Base-by-base conservation (phyloP, 2,329 filamentous ascomycete species). In the Cadophora malorum region DNA sequence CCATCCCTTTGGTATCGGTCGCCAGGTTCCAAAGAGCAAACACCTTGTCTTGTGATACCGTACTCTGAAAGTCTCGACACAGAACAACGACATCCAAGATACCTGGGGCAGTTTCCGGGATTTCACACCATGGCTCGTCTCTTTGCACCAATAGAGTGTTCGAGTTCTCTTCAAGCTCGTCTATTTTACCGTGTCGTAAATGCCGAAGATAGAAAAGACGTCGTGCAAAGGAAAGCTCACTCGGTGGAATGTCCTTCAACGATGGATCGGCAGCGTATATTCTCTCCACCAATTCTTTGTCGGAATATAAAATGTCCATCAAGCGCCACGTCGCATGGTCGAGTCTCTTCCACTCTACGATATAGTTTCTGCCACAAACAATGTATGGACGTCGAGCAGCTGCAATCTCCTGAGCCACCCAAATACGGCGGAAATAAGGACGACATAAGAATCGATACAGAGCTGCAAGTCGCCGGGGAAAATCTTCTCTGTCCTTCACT, bases 341-440 rank as follows among this genome's bases (percentile, higher is more conserved):
- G 14, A 69, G 23, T 21, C 47, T 14, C 3, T 50, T 63, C 67
- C 67, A 69, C n/a, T 47, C 61, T 21, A 64, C 61, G 25, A 47
- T 35, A 1, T 28, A 25, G n/a, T 69, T 56, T 58, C 62, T 66
- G 4, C 67, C 67, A 47, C 64, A 61, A 3, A 41, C 28, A 5
- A 69, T 16, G 14, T 58, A 41, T 9, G 64, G 64, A 25, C 19
- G 14, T 33, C 33, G 60, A 33, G 62, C 63, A 10, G 45, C 65
- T n/a, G 65, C 66, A 23, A 70, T n/a, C 64, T 81, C 80, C 67
- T 81, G 80, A 0, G 81, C 75, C 3, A 81, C 76, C 80, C 80
- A 81, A 0, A 78, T 73, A 2, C 79, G 73, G 3, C 60, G 63
- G 33, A 70, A 70, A 33, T 68, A 70, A 33, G 63, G 66, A 4